A percentile compares a stretch with the other conserved stretches of the same genome.
These are phyloP conservation scores for Decorospora gaudefroyi DNA, from an alignment of 2,329 filamentous ascomycete genomes.

Conservation along the genomic window DNA sequence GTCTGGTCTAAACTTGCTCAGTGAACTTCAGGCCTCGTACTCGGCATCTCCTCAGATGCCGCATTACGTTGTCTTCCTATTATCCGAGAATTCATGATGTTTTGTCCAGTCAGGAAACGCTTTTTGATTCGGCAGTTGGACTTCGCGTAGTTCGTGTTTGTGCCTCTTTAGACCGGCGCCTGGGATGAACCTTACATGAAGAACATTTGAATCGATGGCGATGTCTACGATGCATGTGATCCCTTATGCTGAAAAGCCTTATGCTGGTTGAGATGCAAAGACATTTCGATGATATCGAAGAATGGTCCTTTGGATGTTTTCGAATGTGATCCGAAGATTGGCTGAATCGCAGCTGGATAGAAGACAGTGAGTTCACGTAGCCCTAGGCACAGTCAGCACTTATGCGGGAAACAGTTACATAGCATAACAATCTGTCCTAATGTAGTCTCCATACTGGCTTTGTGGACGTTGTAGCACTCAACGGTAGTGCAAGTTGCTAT, in stretches of 20 bases:
- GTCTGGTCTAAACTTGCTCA: too few species aligned
- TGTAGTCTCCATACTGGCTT: constrained; percentile 31
- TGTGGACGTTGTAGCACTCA: constrained; percentile 27
- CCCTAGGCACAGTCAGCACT: constrained; percentile 15
- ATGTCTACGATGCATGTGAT: constrained; percentile 36
- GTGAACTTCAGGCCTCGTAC: too few species aligned
- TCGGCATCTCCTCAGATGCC: too few species aligned
- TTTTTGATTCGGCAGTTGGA: too few species aligned
- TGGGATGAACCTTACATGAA: too few species aligned
- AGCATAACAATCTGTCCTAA: constrained; percentile 26
- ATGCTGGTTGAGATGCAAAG: constrained; percentile 36
- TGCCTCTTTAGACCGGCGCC: too few species aligned
- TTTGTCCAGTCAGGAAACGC: too few species aligned
- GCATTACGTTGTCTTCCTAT: too few species aligned
- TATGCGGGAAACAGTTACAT: neutral
- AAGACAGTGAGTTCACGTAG: constrained; percentile 34
- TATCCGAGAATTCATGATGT: too few species aligned
- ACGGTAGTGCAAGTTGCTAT: constrained; percentile 23
- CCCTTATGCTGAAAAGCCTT: constrained; percentile 33
- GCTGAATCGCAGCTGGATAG: constrained; percentile 27
- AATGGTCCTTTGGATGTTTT: constrained; percentile 34
- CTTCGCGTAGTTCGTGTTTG: too few species aligned
- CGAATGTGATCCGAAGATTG: constrained; percentile 27
- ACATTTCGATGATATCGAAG: constrained; percentile 30
- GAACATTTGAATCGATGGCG: too few species aligned